Base-by-base conservation (phyloP, 2,329 filamentous ascomycete genomes). In the Ophiostoma triangulosporum region DNA sequence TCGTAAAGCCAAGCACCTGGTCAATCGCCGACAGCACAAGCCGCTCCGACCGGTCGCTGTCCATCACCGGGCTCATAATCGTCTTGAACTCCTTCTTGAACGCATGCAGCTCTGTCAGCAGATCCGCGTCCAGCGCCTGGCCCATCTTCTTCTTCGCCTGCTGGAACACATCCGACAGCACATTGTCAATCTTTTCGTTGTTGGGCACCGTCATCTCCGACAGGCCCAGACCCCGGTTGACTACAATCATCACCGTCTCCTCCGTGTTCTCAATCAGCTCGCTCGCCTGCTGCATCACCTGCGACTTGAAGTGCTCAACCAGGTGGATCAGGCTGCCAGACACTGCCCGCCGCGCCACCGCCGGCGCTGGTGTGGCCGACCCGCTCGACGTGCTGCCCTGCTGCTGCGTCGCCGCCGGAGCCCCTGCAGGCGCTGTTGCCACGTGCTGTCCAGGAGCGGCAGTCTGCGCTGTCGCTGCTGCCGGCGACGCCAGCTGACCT, bases 11-110 rank as follows among this genome's bases (percentile, higher is more conserved):
- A 6, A 77, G 64, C 2, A 73, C 72, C 22, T 73, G 72, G 57
- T 76, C 70, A 48, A 76, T 73, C 12, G 74, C 73, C 2, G 73
- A 76, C 31, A 77, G 61, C 0, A 74, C 65, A 32, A 77, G 64
- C 11, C 68, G 68, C 58, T 76, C 72, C 12, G 73, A 69, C 55
- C 68, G 68, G 26, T 64, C 65, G 22, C 71, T 48, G 46, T 48
- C 71, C 50, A 69, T 62, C 40, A 67, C 69, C 0, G 59, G 62
- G 40, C 66, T 66, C 45, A 77, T 65, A 1, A 70, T 68, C 50
- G 69, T 68, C 53, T 69, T 63, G 53, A 70, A 73, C n/a, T 68
- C 67, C 12, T 65, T 64, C 57, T 75, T 76, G 65, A 75, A 74
- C 6, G 65, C 66, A 20, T 67, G 63, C 14, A 77, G 64, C 12